Base-by-base conservation (phyloP, 139 green algal species). In the Coelastrella sp. region DNA sequence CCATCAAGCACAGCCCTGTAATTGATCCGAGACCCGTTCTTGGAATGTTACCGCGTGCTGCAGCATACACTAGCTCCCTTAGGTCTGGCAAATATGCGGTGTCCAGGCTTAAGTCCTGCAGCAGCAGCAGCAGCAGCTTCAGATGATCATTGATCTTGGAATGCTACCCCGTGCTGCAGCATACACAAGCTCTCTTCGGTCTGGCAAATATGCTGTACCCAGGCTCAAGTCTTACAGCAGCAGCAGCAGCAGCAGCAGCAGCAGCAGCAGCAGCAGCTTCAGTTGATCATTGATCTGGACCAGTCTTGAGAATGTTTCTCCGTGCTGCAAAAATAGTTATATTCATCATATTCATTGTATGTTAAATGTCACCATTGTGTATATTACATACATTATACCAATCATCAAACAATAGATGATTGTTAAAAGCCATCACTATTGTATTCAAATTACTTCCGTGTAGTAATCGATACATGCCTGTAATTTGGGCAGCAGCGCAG, bases 1-100 rank as follows among this genome's bases (percentile, higher is more conserved):
- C 85, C 22, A 90, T 13, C 85, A 90, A n/a, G 73, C 74, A 90
- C 73, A 90, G n/a, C n/a, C 58, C 74, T 7, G 85, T 90, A 5
- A 83, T 71, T 23, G 85, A 58, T 2, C 85, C 85, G 17, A 57
- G 73, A 5, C 85, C 85, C 2, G 4, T 60, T 4, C 10, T n/a
- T 4, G 85, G 73, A 4, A 83, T 83, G 58, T 84, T 83, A 14
- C 73, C 57, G 4, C n/a, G 19, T 3, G 73, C 66, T 5, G 73
- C 73, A 32, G 73, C 73, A 75, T 54, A 74, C 73, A 90, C 73
- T 14, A 90, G 58, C n/a, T 82, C 73, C 7, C 57, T 56, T 47
- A 83, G 57, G 6, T 75, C 57, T 60, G 85, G 73, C 56, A 90
- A 57, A 13, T 47, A 73, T 6, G 20, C 85, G 20, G 57, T 56